Evolutionary conservation across 495 filamentous ascomycete species (phyloP).

Genomic region (Hypomontagnella submonticulosa): DNA sequence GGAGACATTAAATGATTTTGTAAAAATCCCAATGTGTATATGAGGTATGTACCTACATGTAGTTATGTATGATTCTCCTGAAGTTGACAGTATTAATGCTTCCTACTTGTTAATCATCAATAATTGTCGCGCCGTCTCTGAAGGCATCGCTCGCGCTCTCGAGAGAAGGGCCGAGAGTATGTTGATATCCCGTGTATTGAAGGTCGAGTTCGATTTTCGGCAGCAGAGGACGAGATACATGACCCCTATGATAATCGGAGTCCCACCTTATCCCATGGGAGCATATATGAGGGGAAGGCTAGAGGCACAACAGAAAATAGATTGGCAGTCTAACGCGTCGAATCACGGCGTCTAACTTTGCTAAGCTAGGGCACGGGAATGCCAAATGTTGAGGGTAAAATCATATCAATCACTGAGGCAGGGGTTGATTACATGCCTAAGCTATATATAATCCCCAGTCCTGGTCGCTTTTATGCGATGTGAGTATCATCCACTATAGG

Average conservation of each 20-base stretch:
- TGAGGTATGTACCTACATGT: not conserved
- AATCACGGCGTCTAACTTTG: not conserved
- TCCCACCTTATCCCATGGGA: not conserved
- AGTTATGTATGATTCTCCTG: not conserved
- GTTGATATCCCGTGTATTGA: not conserved
- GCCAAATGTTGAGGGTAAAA: no score
- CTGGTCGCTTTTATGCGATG: no score
- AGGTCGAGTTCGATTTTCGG: constrained; percentile 6
- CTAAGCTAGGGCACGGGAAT: no score
- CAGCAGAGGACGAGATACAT: constrained; percentile 13
- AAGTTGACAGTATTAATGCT: not conserved
- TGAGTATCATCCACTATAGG: no score
- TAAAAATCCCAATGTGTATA: constrained; percentile 14
- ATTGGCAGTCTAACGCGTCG: not conserved
- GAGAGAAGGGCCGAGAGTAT: not conserved
- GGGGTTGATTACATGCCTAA: no score
- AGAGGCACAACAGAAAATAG: not conserved
- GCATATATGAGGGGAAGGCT: not conserved
- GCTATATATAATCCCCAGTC: no score
- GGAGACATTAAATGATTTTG: constrained; percentile 5
- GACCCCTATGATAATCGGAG: constrained; percentile 3
- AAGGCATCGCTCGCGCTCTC: constrained; percentile 1
- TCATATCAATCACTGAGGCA: no score
- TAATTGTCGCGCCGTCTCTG: constrained; percentile 15
- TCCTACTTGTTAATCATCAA: constrained; percentile 2